Evolutionary conservation across 2,329 filamentous ascomycete species (phyloP), one percentile per base, ranked within the genome.

Genomic region (Stachybotrys elegans): DNA sequence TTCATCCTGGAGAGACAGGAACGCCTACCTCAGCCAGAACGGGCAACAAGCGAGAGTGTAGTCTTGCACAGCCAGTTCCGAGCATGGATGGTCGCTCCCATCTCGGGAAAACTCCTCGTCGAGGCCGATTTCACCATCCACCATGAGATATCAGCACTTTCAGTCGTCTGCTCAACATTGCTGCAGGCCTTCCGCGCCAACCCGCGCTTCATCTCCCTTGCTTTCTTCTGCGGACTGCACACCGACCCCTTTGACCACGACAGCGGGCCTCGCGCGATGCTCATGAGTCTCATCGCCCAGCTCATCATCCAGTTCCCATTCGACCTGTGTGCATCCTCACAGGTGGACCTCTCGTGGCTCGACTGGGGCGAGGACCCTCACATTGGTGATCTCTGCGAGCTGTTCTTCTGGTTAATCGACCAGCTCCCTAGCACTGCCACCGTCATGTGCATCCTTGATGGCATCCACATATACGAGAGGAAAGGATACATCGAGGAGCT

Each of bases 141-240:
- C 25, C 25, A 29, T 29, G 25, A 29, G 25, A 29, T 29, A 29
- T 29, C 25, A 29, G 25, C 25, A 29, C 25, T 29, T 29, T 29
- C 25, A 29, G 25, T 29, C 25, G 25, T 29, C 25, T 29, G 25
- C 25, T 29, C 25, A 8, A 29, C 25, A 29, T 29, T 29, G 25
- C 25, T 29, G 25, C 25, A 29, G 25, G 25, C 25, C 25, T 29
- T 29, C 25, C 25, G 25, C 25, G 25, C 25, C 25, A 29, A 29
- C 25, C 36, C 36, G 36, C 36, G 36, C 21, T 39, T 39, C 36
- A 20, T 39, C 17, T 21, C 36, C 36, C 36, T 39, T 20, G 21
- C 16, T 14, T 39, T 39, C 36, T 39, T 39, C 36, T 39, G 36
- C 21, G 36, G 36, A 22, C 36, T 39, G 36, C 36, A 39, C 36